A percentile compares a stretch with the other conserved stretches of the same genome.
Conservation (phyloP, 2,329 filamentous ascomycete genomes). For the Exserohilum rostratum region DNA sequence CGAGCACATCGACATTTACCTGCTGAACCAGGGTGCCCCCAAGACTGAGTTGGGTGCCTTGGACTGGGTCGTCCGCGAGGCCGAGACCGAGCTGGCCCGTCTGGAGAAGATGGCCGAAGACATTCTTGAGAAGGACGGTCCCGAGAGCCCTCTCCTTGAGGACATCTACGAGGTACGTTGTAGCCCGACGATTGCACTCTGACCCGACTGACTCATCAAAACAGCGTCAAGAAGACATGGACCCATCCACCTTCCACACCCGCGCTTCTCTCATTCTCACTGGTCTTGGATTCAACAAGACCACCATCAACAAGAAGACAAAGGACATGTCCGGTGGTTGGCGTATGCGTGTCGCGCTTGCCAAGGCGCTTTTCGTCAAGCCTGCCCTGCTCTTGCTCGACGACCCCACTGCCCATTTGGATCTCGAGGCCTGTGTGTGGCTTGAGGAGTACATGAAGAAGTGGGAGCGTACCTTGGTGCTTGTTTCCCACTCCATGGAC, state of each 20-base stretch:
- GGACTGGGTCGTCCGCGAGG: slow-evolving; percentile 96
- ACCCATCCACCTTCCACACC: slow-evolving; percentile 94
- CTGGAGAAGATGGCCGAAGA: slow-evolving; percentile 89
- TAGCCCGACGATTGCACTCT: background rate
- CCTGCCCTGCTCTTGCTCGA: slow-evolving; percentile 94
- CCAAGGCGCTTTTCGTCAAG: slow-evolving; percentile 98
- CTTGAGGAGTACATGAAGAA: slow-evolving; percentile 99
- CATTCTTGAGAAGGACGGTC: slow-evolving; percentile 88
- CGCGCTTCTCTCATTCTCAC: slow-evolving; percentile 96
- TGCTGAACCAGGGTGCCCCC: slow-evolving; percentile 95
- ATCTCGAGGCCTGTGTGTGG: slow-evolving; percentile 99
- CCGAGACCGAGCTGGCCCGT: slow-evolving; percentile 87
- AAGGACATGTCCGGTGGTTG: slow-evolving; percentile 99
- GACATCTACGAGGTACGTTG: slow-evolving; percentile 89
- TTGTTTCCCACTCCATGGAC: slow-evolving; percentile 98
- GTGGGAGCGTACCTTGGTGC: slow-evolving; percentile 95
- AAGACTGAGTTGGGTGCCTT: slow-evolving; percentile 87
- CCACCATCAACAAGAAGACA: slow-evolving; percentile 97
- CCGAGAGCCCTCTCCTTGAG: slow-evolving; percentile 86
- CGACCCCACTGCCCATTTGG: slow-evolving; percentile 98
- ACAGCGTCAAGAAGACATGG: slow-evolving; percentile 98
- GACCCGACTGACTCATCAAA: slow-evolving; percentile 7
- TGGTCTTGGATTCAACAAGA: slow-evolving; percentile 99
- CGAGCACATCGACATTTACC: slow-evolving; percentile 96
- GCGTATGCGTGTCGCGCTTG: slow-evolving; percentile 98